Evolutionary conservation across 1,284 basidiomycete genomes (phyloP).

Genomic region (Afroboletus lepidellus): DNA sequence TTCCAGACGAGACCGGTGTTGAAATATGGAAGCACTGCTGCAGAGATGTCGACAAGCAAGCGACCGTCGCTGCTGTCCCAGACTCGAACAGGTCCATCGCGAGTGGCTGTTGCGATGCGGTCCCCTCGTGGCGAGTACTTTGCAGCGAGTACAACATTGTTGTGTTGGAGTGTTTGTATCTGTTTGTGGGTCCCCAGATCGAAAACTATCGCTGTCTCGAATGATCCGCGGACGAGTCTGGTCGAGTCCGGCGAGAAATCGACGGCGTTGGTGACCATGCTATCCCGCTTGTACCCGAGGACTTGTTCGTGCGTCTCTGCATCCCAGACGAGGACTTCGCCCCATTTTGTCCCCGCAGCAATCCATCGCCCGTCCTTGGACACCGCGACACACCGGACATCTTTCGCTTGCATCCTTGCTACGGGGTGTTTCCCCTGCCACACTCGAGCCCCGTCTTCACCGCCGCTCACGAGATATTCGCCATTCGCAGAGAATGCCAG

Average conservation of each 20-base stretch:
- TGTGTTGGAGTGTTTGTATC: background rate
- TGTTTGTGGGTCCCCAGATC: background rate
- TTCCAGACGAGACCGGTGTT: background rate
- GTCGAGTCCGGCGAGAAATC: background rate
- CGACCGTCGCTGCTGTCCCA: background rate
- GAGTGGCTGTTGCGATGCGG: too few species aligned
- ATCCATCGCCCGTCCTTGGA: background rate
- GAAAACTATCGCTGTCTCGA: background rate
- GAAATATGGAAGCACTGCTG: background rate
- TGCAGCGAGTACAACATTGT: background rate
- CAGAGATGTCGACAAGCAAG: background rate
- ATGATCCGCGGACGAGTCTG: background rate
- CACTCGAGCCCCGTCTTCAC: too few species aligned
- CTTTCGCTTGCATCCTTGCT: background rate
- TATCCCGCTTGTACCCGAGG: background rate
- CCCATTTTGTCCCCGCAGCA: background rate
- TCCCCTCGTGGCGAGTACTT: background rate
- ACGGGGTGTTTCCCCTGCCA: background rate
- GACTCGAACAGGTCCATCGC: background rate
- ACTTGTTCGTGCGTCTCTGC: background rate
- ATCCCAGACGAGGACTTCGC: background rate
- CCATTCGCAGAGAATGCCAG: too few species aligned
- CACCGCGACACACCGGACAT: background rate
- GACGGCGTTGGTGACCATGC: background rate
- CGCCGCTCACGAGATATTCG: too few species aligned